Percentiles rank a stretch among this genome's conserved stretches.
Evolutionary conservation across 352 stramenopile genomes (phyloP).

Genomic region (Phytophthora citrophthora): DNA sequence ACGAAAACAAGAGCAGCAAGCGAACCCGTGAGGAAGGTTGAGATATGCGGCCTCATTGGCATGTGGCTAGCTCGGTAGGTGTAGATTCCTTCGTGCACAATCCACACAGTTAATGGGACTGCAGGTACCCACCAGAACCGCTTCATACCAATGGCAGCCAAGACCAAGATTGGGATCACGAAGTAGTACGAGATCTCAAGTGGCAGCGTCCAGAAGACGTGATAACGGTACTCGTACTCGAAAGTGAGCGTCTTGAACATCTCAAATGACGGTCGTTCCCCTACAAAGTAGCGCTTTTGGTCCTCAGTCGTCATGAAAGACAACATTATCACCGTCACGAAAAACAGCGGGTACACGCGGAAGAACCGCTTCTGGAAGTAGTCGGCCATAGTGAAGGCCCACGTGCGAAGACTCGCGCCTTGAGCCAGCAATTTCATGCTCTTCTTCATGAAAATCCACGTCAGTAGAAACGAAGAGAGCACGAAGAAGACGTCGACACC

Average conservation of each 20-base stretch:
- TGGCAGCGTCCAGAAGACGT: slow-evolving; percentile 38
- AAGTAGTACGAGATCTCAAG: slow-evolving; percentile 41
- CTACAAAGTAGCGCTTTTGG: slow-evolving; percentile 37
- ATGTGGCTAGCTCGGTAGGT: slow-evolving; percentile 34
- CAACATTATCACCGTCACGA: slow-evolving; percentile 38
- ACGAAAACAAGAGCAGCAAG: slow-evolving; percentile 39
- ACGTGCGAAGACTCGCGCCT: slow-evolving; percentile 9
- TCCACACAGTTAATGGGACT: slow-evolving; percentile 26
- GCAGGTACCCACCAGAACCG: slow-evolving; percentile 31
- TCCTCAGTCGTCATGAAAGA: slow-evolving; percentile 32
- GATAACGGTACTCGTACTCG: slow-evolving; percentile 35
- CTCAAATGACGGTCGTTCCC: slow-evolving; percentile 24
- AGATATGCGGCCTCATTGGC: slow-evolving; percentile 32
- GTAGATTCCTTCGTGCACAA: slow-evolving; percentile 24
- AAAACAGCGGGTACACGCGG: slow-evolving; percentile 62
- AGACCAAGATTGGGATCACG: slow-evolving; percentile 41
- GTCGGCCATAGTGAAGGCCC: slow-evolving; percentile 32
- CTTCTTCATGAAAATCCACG: slow-evolving; percentile 29
- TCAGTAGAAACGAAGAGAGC: slow-evolving; percentile 28
- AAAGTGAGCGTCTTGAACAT: slow-evolving; percentile 51
- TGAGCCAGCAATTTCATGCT: slow-evolving; percentile 22
- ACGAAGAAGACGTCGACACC: slow-evolving; percentile 33
- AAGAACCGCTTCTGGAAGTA: slow-evolving; percentile 61
- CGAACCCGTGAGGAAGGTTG: slow-evolving; percentile 50
- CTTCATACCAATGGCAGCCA: slow-evolving; percentile 24